These are phyloP conservation scores for Stephania cephalantha DNA, from an alignment of 164 flowering plant species.

Conservation along the genomic window DNA sequence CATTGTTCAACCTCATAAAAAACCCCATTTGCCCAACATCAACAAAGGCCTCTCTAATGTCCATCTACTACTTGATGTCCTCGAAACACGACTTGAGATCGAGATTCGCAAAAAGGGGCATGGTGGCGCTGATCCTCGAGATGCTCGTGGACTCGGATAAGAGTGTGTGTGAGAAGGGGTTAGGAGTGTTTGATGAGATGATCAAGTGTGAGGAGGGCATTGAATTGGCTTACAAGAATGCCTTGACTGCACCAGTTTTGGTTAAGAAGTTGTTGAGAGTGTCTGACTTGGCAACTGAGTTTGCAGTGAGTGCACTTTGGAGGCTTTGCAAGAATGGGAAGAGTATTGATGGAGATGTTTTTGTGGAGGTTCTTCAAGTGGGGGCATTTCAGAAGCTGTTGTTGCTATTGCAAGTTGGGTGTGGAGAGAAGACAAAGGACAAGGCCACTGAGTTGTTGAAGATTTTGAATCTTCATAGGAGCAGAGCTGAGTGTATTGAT, in stretches of 20 bases:
- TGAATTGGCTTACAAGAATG: conserved; percentile 33
- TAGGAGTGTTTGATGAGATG: conserved; percentile 50
- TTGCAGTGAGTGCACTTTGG: conserved; percentile 61
- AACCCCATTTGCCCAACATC: conserved; percentile 56
- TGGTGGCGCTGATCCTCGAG: conserved; percentile 46
- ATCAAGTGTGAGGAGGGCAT: conserved; percentile 32
- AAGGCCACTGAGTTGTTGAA: conserved; percentile 68
- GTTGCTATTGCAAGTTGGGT: conserved; percentile 72
- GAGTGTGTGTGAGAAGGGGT: conserved; percentile 55
- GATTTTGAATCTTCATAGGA: conserved; percentile 50
- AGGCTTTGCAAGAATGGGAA: conserved; percentile 46
- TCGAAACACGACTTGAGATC: conserved; percentile 7
- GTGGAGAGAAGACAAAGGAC: conserved; percentile 59
- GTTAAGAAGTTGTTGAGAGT: conserved; percentile 74
- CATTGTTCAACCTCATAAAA: conserved; percentile 34
- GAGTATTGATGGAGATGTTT: conserved; percentile 28
- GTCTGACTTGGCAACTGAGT: conserved; percentile 57
- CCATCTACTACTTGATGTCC: conserved; percentile 39
- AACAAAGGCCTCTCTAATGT: conserved; percentile 46
- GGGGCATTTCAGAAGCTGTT: conserved; percentile 82
- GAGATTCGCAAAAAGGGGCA: conserved; percentile 39
- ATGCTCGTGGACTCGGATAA: conserved; percentile 47
- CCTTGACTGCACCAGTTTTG: conserved; percentile 51
- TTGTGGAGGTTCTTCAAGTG: conserved; percentile 53
- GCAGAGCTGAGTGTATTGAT: conserved; percentile 53